Conservation (phyloP, 73 alveolate genomes). For the Paramecium tetraurelia region DNA sequence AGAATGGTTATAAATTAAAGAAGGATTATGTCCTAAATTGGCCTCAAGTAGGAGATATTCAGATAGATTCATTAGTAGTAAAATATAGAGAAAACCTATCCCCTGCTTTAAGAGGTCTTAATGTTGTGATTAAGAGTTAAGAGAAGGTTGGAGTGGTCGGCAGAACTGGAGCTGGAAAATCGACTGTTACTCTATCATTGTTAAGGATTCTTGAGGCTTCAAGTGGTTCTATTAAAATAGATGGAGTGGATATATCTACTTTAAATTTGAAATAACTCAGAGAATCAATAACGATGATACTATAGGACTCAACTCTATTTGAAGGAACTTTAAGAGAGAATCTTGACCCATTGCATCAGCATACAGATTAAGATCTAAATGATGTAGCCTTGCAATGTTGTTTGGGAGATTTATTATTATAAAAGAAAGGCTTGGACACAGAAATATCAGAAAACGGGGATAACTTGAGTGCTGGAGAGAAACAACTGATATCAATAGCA, state of each 20-base stretch:
- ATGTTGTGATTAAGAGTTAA: slow-evolving; percentile 63
- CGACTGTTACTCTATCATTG: slow-evolving; percentile 75
- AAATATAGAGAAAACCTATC: slow-evolving; percentile 76
- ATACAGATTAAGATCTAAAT: slow-evolving; percentile 65
- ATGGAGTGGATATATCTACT: slow-evolving; percentile 81
- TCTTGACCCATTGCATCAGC: slow-evolving; percentile 78
- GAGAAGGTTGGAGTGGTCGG: slow-evolving; percentile 88
- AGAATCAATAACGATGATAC: slow-evolving; percentile 80
- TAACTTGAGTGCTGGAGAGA: slow-evolving; percentile 81
- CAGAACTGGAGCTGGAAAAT: slow-evolving; percentile 89
- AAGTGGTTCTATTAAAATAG: slow-evolving; percentile 77
- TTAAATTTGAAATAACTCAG: slow-evolving; percentile 81
- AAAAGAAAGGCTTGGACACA: slow-evolving; percentile 60
- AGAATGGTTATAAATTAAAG: slow-evolving; percentile 69
- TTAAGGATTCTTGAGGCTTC: slow-evolving; percentile 86
- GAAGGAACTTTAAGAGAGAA: slow-evolving; percentile 87
- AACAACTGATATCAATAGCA: slow-evolving; percentile 77
- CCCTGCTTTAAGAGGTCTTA: slow-evolving; percentile 68
- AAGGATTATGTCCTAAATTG: slow-evolving; percentile 76
- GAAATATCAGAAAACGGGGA: slow-evolving; percentile 76
- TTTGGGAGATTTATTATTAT: slow-evolving; percentile 45
- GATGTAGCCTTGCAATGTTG: slow-evolving; percentile 69
- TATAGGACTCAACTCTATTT: slow-evolving; percentile 87
- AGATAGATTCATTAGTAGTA: slow-evolving; percentile 63
- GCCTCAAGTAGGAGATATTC: slow-evolving; percentile 77